Percentiles rank a stretch among this genome's conserved stretches.
Conservation (phyloP, 257 asterid species). For the Solanum rostratum region DNA sequence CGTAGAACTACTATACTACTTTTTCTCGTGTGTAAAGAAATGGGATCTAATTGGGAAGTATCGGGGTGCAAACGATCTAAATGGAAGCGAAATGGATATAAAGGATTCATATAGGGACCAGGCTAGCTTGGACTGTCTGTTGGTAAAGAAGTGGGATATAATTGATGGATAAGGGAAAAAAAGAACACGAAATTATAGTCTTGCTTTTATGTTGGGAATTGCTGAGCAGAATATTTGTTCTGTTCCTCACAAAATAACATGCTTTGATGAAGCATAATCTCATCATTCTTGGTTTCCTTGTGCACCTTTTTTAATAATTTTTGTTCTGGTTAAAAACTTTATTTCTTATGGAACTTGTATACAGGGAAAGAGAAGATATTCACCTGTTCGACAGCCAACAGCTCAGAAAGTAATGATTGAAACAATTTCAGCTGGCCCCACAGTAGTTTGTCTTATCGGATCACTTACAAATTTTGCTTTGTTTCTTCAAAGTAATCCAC, state of each 20-base stretch:
- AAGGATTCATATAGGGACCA: background rate
- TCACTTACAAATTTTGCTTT: conserved; percentile 52
- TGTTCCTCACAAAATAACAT: background rate
- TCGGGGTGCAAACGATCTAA: background rate
- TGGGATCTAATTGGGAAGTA: background rate
- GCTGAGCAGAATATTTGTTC: background rate
- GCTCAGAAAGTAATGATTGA: conserved; percentile 64
- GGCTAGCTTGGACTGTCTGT: background rate
- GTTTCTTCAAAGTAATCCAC: conserved; percentile 62
- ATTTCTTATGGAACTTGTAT: background rate
- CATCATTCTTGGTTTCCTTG: background rate
- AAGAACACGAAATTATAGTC: background rate
- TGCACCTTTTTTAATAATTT: background rate
- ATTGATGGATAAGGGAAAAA: background rate
- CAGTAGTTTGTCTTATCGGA: conserved; percentile 48
- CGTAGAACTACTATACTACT: background rate
- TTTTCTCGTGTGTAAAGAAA: background rate
- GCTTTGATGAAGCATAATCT: background rate
- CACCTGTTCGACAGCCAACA: conserved; percentile 62
- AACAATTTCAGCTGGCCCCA: conserved; percentile 60
- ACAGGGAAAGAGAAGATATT: conserved; percentile 58
- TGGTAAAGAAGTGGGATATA: background rate
- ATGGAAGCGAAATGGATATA: background rate
- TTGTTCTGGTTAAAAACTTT: background rate
- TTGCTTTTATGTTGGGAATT: background rate